Evolutionary conservation across 2,329 filamentous ascomycete genomes (phyloP), one percentile per base, ranked within the genome.

Genomic region (Penicillium italicum): DNA sequence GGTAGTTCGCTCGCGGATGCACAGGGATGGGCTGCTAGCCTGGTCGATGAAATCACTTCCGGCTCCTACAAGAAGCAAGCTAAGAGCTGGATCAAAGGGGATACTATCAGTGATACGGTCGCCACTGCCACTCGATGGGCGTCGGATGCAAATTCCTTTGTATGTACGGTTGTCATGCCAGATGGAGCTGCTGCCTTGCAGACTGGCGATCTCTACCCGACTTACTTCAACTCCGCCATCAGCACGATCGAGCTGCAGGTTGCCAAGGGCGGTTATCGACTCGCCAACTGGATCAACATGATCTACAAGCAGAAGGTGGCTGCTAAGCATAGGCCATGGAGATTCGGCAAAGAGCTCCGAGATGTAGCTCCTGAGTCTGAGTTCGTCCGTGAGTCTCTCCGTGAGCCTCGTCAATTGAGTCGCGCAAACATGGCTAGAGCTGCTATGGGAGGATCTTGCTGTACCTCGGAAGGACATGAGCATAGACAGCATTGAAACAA

Each of bases 141-240:
- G 2, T 75, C 76, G 24, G 85, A 90, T 71, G 79, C 82, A 7
- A 91, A 91, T 68, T 75, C 78, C 9, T 80, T 82, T 63, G 80
- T 91, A 36, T 91, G 88, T 70, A 78, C 79, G 2, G 79, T 85
- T 64, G 86, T 89, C 9, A 73, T 90, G 51, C 85, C 85, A 0
- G 75, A 86, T 34, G 87, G 86, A 45, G 55, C 58, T n/a, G 0
- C 76, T 81, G 14, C 72, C 74, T 20, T 84, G 80, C 76, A 89
- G 24, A 80, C 80, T 28, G 82, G 82, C 0, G 78, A 80, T 33
- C 90, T 90, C 71, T 89, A 84, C 65, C 77, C 84, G 31, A 79
- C 77, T 31, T 86, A 85, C 2, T 82, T 81, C 42, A 57, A 65
- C 26, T 61, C 62, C 10, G n/a, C 83, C 81, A 20, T 81, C 86